phyloP scores from a whole-genome alignment of 1,284 basidiomycete genomes.

The Rhodotorula glutinis region DNA sequence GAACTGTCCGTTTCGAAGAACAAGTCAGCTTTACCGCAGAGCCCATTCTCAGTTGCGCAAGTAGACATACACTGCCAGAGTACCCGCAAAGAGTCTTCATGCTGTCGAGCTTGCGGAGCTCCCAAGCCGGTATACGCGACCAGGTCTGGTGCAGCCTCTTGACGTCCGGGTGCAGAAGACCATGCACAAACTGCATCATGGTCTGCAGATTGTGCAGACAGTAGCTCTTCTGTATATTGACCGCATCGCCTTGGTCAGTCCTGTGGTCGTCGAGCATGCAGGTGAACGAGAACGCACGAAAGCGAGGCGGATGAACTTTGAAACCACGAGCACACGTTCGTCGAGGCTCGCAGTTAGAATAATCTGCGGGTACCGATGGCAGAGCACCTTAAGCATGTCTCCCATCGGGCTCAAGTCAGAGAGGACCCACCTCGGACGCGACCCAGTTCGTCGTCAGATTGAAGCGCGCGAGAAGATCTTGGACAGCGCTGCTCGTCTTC shows the following conservation, averaged over 20 bases:
- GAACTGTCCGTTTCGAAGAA: conserved; percentile 20
- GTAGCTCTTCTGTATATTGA: conserved; percentile 76
- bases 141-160: conserved; percentile 66
- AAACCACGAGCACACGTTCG: conserved; percentile 65
- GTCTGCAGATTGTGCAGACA: conserved; percentile 73
- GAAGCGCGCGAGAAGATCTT: conserved; percentile 77
- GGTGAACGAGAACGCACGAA: conserved; percentile 63
- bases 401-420: too few species aligned
- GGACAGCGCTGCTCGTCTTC: conserved; percentile 49
- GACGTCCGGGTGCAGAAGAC: conserved; percentile 70
- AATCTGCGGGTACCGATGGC: conserved; percentile 34
- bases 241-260: too few species aligned
- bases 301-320: conserved; percentile 80
- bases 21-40: too few species aligned
- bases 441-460: conserved; percentile 76
- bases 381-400: too few species aligned
- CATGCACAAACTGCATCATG: conserved; percentile 74
- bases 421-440: conserved; percentile 52
- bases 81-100: conserved; percentile 67
- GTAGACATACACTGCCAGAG: conserved; percentile 65
- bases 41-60: too few species aligned
- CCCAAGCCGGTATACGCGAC: conserved; percentile 66
- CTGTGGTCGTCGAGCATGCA: too few species aligned
- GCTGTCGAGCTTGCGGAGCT: conserved; percentile 71
- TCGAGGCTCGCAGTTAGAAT: conserved; percentile 49